These are phyloP conservation scores for Biscogniauxia marginata DNA, from an alignment of 2,329 filamentous ascomycete genomes.

Conservation along the genomic window DNA sequence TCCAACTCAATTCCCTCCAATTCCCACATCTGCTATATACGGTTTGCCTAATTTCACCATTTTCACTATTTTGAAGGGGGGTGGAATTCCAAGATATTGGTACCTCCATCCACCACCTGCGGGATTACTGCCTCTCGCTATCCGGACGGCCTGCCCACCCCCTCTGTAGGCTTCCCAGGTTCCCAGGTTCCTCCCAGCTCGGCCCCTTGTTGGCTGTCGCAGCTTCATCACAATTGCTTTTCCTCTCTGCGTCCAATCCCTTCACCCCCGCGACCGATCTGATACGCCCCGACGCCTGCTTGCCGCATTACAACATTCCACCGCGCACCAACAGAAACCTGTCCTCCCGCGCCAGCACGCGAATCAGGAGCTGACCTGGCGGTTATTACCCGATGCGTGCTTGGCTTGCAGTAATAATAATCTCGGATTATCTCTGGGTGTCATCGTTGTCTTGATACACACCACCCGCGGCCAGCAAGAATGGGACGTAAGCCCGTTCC, in stretches of 20 bases:
- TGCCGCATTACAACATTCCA: conserved; percentile 35
- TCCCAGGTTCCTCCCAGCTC: conserved; percentile 4
- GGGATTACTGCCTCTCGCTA: neutral
- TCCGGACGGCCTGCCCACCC: no score
- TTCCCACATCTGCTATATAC: neutral
- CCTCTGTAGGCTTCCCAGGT: no score
- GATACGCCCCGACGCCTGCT: conserved; percentile 20
- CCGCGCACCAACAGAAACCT: conserved; percentile 34
- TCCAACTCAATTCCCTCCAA: neutral
- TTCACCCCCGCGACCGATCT: conserved; percentile 29
- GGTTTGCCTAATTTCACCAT: neutral
- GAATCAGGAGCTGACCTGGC: conserved; percentile 31
- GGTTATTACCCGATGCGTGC: conserved; percentile 28
- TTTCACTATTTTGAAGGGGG: neutral
- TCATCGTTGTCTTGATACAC: conserved; percentile 12
- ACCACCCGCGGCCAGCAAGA: conserved; percentile 21
- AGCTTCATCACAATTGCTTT: conserved; percentile 17
- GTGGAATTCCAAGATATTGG: neutral
- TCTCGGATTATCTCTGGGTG: conserved; percentile 4
- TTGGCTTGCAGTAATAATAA: conserved; percentile 17
- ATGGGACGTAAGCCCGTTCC: conserved; percentile 61
- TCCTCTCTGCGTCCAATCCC: conserved; percentile 29
- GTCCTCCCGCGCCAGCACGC: conserved; percentile 34
- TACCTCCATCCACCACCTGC: neutral
- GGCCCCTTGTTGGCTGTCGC: conserved; percentile 15